phyloP scores from a whole-genome alignment of 257 asterid genomes.

The Ocimum tenuiflorum region DNA sequence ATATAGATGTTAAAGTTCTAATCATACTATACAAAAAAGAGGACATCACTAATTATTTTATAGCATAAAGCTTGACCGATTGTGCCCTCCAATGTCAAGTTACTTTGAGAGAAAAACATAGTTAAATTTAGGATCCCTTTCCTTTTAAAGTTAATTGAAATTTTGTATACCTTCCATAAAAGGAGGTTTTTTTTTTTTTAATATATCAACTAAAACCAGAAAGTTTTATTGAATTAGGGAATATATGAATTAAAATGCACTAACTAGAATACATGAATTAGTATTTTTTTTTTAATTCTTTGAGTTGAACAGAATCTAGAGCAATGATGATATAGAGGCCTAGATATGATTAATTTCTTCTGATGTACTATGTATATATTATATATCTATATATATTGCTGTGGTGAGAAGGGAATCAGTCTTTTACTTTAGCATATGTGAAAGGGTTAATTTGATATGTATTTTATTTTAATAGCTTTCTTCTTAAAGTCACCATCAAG shows the following conservation, averaged over 20 bases:
- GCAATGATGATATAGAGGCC: too few relatives aligned
- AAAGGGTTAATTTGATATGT: slow-evolving; percentile 12
- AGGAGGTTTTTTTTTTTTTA: slow-evolving; percentile 12
- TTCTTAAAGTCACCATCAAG: slow-evolving; percentile 28
- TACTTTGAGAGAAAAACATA: slow-evolving; percentile 17
- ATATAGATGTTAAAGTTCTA: slow-evolving; percentile 26
- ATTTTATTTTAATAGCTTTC: slow-evolving; percentile 35
- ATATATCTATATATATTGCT: slow-evolving; percentile 10
- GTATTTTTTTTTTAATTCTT: background rate
- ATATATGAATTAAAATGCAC: slow-evolving; percentile 10
- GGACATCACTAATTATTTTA: slow-evolving; percentile 28
- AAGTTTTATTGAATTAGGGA: slow-evolving; percentile 9
- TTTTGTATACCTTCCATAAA: slow-evolving; percentile 14
- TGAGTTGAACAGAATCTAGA: background rate
- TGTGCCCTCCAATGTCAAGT: slow-evolving; percentile 9
- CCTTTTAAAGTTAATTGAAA: slow-evolving; percentile 18
- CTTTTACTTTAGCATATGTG: slow-evolving; percentile 37
- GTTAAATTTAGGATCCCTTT: slow-evolving; percentile 27
- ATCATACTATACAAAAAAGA: slow-evolving; percentile 24
- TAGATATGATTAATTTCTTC: too few relatives aligned
- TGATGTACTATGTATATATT: slow-evolving; percentile 15
- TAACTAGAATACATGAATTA: slow-evolving; percentile 6
- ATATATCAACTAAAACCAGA: slow-evolving; percentile 7
- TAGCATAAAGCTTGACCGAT: slow-evolving; percentile 11
- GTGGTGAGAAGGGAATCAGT: slow-evolving; percentile 30